phyloP scores from a whole-genome alignment of 78 protist genomes.

The Chrysochromulina parva region DNA sequence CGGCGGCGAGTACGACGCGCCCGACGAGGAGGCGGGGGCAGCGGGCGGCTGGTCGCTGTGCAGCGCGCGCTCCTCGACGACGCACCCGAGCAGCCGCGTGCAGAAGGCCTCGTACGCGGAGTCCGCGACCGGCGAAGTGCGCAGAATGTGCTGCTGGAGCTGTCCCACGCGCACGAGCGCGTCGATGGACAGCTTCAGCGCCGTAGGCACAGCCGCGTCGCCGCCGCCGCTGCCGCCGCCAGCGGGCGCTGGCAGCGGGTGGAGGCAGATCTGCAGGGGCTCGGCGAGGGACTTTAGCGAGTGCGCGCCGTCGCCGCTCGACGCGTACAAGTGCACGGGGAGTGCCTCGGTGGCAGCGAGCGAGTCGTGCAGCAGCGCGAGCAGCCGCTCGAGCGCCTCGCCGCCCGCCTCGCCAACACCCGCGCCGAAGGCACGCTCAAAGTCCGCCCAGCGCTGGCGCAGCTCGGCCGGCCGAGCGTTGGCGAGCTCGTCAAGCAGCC shows the following conservation, averaged over 20 bases:
- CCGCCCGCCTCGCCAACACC: too few species aligned
- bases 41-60: background rate
- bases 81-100: background rate
- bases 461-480: too few species aligned
- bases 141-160: background rate
- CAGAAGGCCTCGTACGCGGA: background rate
- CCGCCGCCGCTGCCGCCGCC: background rate
- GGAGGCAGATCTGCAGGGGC: background rate
- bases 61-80: background rate
- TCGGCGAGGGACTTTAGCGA: background rate
- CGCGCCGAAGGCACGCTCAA: too few species aligned
- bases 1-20: too few species aligned
- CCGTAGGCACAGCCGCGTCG: background rate
- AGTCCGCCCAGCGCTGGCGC: too few species aligned
- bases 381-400: background rate
- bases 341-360: background rate
- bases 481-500: too few species aligned
- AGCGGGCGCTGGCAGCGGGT: background rate
- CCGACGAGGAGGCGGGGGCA: background rate
- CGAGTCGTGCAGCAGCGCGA: background rate
- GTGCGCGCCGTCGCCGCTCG: background rate
- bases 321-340: background rate
- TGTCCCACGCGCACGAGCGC: background rate
- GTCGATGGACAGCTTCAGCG: background rate
- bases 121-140: background rate